Evolutionary conservation across 495 filamentous ascomycete genomes (phyloP), one percentile per base, ranked within the genome.

Genomic region (Usnea hakonensis): DNA sequence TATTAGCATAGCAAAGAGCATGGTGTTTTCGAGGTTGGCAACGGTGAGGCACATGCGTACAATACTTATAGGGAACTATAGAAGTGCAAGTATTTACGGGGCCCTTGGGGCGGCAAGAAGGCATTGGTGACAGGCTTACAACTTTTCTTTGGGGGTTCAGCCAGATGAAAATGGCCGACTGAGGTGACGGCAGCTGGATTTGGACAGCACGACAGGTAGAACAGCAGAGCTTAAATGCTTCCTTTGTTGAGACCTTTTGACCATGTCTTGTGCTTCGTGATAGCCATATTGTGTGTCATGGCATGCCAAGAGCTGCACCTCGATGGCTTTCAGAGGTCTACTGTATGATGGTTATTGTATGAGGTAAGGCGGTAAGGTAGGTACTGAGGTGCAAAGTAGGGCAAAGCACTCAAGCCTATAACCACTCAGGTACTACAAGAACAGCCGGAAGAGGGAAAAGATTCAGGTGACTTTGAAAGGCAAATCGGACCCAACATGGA

Each of bases 391-490:
- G n/a, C n/a, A n/a, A n/a, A n/a, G n/a, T n/a, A n/a, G n/a, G n/a
- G n/a, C n/a, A n/a, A n/a, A n/a, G n/a, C n/a, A n/a, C n/a, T n/a
- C n/a, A n/a, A n/a, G n/a, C n/a, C n/a, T n/a, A n/a, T 16, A 30
- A 44, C 54, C 35, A 36, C 38, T 37, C 19, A 61, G 44, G 17
- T 61, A 26, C 40, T 41, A 48, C 36, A 16, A 4, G 23, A 21
- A 4, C 23, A 54, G 36, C 46, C 48, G n/a, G 57, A 19, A 23
- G 37, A 16, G 84, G 58, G 23, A 10, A 52, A 16, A 14, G 58
- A 50, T 44, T 52, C 30, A 10, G 26, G 41, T 26, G 54, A 56
- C 8, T 26, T 35, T 38, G 54, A 26, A 44, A 44, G n/a, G 55
- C 23, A n/a, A n/a, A 14, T 2, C 1, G 23, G 21, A 37, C 36